Evolutionary conservation across 2,329 filamentous ascomycete genomes (phyloP).

Genomic region (Tetracladium maxilliforme): DNA sequence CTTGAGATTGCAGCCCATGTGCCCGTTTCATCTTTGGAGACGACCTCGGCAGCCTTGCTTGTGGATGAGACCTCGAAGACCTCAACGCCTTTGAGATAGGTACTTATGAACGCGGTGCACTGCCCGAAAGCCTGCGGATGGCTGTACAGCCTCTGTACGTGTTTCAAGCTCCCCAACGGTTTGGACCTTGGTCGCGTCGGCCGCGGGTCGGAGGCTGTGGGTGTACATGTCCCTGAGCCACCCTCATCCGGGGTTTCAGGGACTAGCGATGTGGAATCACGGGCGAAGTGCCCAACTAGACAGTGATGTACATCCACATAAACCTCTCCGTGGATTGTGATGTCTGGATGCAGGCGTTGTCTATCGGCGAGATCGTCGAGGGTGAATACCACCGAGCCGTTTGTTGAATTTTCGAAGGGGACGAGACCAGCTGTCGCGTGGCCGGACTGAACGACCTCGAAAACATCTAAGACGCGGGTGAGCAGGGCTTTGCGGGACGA

Average conservation of each 20-base stretch:
- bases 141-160: conserved; percentile 69
- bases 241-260: conserved; percentile 11
- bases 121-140: conserved; percentile 95
- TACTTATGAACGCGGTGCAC: conserved; percentile 60
- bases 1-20: conserved; percentile 66
- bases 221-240: conserved; percentile 30
- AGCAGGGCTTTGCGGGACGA: not conserved
- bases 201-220: conserved; percentile 28
- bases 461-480: conserved; percentile 45
- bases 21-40: conserved; percentile 40
- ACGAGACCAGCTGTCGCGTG: conserved; percentile 61
- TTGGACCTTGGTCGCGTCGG: conserved; percentile 27
- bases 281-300: conserved; percentile 42
- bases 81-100: conserved; percentile 59
- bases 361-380: conserved; percentile 79
- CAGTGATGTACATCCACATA: conserved; percentile 86
- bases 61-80: conserved; percentile 76
- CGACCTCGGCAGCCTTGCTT: conserved; percentile 69
- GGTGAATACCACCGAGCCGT: conserved; percentile 82
- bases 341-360: conserved; percentile 43
- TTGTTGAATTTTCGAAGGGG: conserved; percentile 91
- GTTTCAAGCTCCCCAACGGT: conserved; percentile 35
- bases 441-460: conserved; percentile 58
- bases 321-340: conserved; percentile 68
- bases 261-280: conserved; percentile 5